phyloP scores from a whole-genome alignment of 306 rosid species.

The Albizia julibrissin region DNA sequence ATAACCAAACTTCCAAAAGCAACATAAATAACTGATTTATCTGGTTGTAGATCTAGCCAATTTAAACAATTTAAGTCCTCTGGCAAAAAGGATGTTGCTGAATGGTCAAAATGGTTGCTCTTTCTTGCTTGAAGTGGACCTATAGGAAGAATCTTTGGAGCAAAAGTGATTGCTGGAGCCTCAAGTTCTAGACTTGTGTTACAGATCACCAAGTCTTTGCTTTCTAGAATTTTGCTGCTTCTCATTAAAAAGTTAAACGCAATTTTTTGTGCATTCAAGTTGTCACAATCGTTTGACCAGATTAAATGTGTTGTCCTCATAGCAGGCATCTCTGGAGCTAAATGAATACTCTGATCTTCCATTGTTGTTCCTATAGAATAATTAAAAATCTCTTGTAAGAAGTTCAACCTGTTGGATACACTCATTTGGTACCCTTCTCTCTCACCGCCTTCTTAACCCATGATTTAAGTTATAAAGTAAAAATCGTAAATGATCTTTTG shows the following conservation, averaged over 20 bases:
- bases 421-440: background rate
- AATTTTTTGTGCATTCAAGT: conserved; percentile 6
- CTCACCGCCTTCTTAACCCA: too few species aligned
- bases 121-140: conserved; percentile 40
- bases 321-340: conserved; percentile 32
- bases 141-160: conserved; percentile 35
- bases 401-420: background rate
- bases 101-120: background rate
- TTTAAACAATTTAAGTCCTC: conserved; percentile 29
- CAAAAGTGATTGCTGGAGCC: conserved; percentile 29
- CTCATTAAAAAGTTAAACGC: background rate
- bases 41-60: conserved; percentile 37
- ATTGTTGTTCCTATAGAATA: conserved; percentile 28
- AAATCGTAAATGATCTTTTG: too few species aligned
- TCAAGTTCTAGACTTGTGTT: conserved; percentile 40
- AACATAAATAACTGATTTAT: conserved; percentile 37
- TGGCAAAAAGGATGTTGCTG: conserved; percentile 33
- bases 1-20: conserved; percentile 44
- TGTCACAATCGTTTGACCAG: background rate
- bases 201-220: conserved; percentile 40
- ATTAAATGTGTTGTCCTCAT: conserved; percentile 28
- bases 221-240: background rate
- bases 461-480: too few species aligned
- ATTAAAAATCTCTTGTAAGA: background rate
- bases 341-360: conserved; percentile 31